Evolutionary conservation across 2,329 filamentous ascomycete species (phyloP).

Genomic region (Stagonosporopsis rhizophila): DNA sequence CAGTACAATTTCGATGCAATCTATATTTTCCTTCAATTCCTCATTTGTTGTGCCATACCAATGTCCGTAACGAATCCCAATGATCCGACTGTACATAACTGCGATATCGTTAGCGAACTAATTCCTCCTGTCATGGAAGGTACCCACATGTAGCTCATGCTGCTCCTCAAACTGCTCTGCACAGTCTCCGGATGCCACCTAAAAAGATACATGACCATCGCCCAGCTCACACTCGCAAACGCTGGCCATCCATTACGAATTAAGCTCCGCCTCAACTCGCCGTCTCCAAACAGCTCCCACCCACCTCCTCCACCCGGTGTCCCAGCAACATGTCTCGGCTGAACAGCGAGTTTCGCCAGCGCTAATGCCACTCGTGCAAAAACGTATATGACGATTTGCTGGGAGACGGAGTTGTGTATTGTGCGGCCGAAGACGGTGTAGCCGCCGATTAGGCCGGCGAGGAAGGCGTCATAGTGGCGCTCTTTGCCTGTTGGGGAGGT

Average conservation of each 20-base stretch:
- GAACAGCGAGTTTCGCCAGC: conserved; percentile 81
- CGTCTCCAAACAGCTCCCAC: conserved; percentile 50
- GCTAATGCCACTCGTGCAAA: conserved; percentile 90
- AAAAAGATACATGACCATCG: conserved; percentile 93
- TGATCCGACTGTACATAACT: conserved; percentile 81
- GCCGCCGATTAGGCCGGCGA: conserved; percentile 86
- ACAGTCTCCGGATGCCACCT: conserved; percentile 89
- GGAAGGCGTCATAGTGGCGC: conserved; percentile 81
- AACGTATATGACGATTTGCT: conserved; percentile 98
- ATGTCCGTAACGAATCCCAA: conserved; percentile 85
- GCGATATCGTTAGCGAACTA: conserved; percentile 28
- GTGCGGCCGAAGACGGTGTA: conserved; percentile 92
- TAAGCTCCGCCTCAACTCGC: conserved; percentile 48
- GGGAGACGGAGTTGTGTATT: conserved; percentile 79
- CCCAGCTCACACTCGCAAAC: conserved; percentile 92
- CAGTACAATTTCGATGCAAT: no score
- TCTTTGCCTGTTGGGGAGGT: conserved; percentile 59
- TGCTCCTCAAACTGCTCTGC: conserved; percentile 88
- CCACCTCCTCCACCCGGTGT: conserved; percentile 43
- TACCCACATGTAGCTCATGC: conserved; percentile 96
- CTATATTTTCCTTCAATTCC: no score
- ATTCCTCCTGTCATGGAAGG: background rate
- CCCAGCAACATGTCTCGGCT: conserved; percentile 57
- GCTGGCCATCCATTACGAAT: conserved; percentile 81
- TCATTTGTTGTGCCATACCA: conserved; percentile 82